Conservation (phyloP, 306 rosid genomes). For the Quercus dentata region DNA sequence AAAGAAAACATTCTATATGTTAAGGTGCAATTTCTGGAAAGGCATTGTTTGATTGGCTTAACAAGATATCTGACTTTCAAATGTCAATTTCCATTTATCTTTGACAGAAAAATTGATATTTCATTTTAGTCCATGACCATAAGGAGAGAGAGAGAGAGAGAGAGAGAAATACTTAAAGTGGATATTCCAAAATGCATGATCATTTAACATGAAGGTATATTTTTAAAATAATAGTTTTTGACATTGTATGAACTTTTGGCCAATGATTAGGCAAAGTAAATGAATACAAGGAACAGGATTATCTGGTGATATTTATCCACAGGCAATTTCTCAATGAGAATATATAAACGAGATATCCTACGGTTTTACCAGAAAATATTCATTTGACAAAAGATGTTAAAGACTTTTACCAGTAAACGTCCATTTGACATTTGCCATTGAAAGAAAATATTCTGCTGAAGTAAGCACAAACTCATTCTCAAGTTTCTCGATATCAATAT, state of each 20-base stretch:
- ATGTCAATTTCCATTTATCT: too few relatives aligned
- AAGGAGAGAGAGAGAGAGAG: not conserved
- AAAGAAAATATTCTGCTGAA: conserved; percentile 80
- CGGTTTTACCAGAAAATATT: not conserved
- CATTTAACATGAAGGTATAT: not conserved
- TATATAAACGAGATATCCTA: not conserved
- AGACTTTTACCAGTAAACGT: conserved; percentile 58
- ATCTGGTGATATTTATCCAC: not conserved
- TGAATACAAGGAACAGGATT: not conserved
- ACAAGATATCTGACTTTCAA: too few relatives aligned
- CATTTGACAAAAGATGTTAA: not conserved
- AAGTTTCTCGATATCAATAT: conserved; percentile 65
- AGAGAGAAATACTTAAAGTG: not conserved
- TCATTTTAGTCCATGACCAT: too few relatives aligned
- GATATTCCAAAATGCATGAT: not conserved
- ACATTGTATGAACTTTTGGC: not conserved
- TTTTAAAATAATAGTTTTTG: not conserved
- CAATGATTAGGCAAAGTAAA: not conserved
- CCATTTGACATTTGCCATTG: conserved; percentile 66
- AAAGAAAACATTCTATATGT: too few relatives aligned
- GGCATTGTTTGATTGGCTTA: too few relatives aligned
- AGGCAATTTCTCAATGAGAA: not conserved
- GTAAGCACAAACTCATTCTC: conserved; percentile 83
- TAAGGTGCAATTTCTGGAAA: too few relatives aligned
- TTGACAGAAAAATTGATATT: too few relatives aligned